Percentiles rank a stretch among this genome's conserved stretches.
Conservation (phyloP, 768 basidiomycete genomes). For the Dictyophora rubrovolvata region DNA sequence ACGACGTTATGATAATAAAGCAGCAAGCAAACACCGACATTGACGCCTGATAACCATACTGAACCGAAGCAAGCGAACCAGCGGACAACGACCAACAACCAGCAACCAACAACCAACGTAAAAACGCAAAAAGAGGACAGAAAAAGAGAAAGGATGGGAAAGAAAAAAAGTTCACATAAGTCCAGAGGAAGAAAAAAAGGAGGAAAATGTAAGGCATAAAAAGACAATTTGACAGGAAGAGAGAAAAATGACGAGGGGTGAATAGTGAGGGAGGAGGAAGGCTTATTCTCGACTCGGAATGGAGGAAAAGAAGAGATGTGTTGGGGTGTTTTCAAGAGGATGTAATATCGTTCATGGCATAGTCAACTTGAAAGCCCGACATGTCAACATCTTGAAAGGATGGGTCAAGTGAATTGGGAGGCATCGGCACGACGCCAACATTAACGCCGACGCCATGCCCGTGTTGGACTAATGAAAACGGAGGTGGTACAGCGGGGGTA, state of each 20-base stretch:
- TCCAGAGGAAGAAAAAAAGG: background rate
- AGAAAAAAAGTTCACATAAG: slow-evolving; percentile 18
- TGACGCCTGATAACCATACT: too few species aligned
- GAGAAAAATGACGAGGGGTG: background rate
- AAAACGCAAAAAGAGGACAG: slow-evolving; percentile 16
- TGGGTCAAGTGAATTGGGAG: slow-evolving; percentile 14
- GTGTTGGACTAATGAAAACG: background rate
- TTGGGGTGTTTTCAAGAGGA: background rate
- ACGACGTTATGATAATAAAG: background rate
- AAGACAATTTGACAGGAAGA: background rate
- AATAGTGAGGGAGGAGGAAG: background rate
- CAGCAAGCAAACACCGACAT: too few species aligned
- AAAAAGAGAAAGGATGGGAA: slow-evolving; percentile 19
- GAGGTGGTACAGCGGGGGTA: background rate
- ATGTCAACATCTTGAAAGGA: background rate
- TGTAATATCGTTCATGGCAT: slow-evolving; percentile 3
- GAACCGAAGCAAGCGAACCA: background rate
- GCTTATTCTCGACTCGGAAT: background rate
- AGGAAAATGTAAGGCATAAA: background rate
- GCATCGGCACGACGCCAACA: slow-evolving; percentile 16
- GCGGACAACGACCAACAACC: background rate
- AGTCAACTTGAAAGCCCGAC: slow-evolving; percentile 3
- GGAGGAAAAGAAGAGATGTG: too few species aligned
- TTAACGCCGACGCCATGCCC: background rate
- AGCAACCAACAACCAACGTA: background rate